Conservation (phyloP, 805 yeast species). For the Middelhovenomyces tepae region DNA sequence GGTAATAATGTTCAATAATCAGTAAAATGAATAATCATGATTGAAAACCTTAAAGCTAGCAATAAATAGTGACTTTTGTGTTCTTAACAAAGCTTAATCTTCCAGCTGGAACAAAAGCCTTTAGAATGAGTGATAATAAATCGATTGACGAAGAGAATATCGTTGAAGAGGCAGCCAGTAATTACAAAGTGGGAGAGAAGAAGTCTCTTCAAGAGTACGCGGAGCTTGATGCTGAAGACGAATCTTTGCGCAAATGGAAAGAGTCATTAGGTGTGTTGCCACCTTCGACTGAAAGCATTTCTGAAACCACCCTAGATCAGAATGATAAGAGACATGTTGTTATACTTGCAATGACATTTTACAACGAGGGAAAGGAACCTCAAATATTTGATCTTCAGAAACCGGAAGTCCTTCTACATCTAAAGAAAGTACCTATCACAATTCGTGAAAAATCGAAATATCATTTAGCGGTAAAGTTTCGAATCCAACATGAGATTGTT, state of each 20-base stretch:
- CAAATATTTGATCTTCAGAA: slow-evolving; percentile 62
- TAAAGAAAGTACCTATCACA: slow-evolving; percentile 58
- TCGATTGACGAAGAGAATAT: background rate
- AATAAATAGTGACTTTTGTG: too few species aligned
- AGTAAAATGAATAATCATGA: too few species aligned
- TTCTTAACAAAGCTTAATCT: too few species aligned
- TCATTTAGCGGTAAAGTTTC: slow-evolving; percentile 63
- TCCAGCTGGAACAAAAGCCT: too few species aligned
- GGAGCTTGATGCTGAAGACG: slow-evolving; percentile 80
- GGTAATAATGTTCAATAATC: too few species aligned
- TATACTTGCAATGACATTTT: slow-evolving; percentile 62
- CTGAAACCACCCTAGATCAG: slow-evolving; percentile 52
- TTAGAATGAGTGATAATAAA: too few species aligned
- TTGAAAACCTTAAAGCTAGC: too few species aligned
- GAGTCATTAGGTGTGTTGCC: slow-evolving; percentile 80
- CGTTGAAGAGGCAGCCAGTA: slow-evolving; percentile 1
- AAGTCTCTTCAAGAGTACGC: slow-evolving; percentile 80
- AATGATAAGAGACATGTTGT: slow-evolving; percentile 75
- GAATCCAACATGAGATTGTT: slow-evolving; percentile 82
- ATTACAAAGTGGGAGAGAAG: slow-evolving; percentile 51
- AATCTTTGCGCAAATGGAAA: slow-evolving; percentile 86
- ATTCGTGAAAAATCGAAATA: slow-evolving; percentile 74
- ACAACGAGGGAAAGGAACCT: slow-evolving; percentile 61
- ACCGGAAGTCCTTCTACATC: slow-evolving; percentile 44
- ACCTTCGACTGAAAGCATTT: slow-evolving; percentile 32